A percentile compares a stretch with the other conserved stretches of the same genome.
phyloP scores from a whole-genome alignment of 352 stramenopile genomes.

The Phytophthora macrochlamydospora region DNA sequence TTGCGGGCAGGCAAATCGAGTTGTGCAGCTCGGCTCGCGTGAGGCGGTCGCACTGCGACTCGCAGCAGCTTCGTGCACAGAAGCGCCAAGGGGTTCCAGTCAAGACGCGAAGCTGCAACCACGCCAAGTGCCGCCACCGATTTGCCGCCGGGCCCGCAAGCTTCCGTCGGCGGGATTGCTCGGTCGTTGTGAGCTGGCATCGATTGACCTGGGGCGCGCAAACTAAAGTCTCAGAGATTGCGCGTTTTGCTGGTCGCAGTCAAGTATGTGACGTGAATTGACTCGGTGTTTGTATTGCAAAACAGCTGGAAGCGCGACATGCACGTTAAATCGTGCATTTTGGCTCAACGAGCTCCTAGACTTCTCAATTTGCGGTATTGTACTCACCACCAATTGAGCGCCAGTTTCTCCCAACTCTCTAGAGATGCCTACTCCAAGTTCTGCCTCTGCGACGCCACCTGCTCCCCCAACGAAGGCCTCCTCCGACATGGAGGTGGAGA shows the following conservation, averaged over 20 bases:
- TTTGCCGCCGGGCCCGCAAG: not conserved
- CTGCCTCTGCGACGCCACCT: no score
- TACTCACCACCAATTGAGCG: no score
- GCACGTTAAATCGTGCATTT: not conserved
- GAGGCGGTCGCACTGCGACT: not conserved
- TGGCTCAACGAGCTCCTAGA: no score
- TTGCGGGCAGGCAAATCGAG: not conserved
- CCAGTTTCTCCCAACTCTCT: no score
- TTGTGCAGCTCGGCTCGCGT: not conserved
- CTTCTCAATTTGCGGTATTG: no score
- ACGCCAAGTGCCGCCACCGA: not conserved
- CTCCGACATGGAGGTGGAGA: no score
- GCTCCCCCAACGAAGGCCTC: no score
- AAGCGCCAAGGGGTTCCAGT: not conserved
- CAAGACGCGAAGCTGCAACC: not conserved
- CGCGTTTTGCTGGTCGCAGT: slow-evolving; percentile 1
- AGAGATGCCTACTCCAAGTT: no score
- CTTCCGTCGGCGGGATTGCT: not conserved
- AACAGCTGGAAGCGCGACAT: not conserved
- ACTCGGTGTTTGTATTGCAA: not conserved
- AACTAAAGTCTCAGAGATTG: not conserved
- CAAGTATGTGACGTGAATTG: not conserved
- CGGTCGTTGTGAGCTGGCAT: not conserved
- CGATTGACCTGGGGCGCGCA: not conserved
- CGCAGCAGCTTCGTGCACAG: not conserved